phyloP scores from a whole-genome alignment of 139 green algal genomes.

The Diplosphaera chodatii region DNA sequence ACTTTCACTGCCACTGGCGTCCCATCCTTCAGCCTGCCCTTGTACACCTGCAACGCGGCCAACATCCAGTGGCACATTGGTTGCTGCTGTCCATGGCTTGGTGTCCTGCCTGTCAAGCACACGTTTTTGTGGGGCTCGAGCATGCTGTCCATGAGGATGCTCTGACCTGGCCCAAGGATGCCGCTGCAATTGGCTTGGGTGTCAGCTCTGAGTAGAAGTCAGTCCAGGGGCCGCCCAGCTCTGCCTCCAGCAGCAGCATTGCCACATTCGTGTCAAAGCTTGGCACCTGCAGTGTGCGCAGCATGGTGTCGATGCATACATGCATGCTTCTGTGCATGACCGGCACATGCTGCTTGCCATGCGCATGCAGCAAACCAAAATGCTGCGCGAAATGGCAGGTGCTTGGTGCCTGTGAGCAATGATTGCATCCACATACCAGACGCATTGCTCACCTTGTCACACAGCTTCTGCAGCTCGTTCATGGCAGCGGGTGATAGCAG shows the following conservation, averaged over 20 bases:
- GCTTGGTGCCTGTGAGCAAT: no score
- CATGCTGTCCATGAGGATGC: background rate
- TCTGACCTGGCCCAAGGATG: conserved; percentile 76
- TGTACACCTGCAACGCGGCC: conserved; percentile 59
- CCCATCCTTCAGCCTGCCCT: conserved; percentile 63
- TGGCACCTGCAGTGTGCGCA: conserved; percentile 49
- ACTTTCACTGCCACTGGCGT: conserved; percentile 94
- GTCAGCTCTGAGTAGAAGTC: conserved; percentile 77
- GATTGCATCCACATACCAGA: no score
- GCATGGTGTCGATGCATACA: no score
- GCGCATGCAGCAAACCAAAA: no score
- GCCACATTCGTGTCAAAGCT: conserved; percentile 72
- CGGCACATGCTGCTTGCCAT: no score
- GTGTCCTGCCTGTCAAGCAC: no score
- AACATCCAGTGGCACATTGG: background rate
- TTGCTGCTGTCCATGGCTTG: no score
- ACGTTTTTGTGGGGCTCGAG: no score
- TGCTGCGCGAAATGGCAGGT: no score
- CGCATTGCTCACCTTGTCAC: conserved; percentile 96
- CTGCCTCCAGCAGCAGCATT: conserved; percentile 64
- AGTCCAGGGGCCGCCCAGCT: conserved; percentile 80
- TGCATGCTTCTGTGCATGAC: no score
- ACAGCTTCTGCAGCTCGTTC: conserved; percentile 98
- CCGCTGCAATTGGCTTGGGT: conserved; percentile 84
- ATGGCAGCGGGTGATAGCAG: conserved; percentile 92